Conservation (phyloP, 2,329 filamentous ascomycete genomes). For the Colletotrichum theobromicola region DNA sequence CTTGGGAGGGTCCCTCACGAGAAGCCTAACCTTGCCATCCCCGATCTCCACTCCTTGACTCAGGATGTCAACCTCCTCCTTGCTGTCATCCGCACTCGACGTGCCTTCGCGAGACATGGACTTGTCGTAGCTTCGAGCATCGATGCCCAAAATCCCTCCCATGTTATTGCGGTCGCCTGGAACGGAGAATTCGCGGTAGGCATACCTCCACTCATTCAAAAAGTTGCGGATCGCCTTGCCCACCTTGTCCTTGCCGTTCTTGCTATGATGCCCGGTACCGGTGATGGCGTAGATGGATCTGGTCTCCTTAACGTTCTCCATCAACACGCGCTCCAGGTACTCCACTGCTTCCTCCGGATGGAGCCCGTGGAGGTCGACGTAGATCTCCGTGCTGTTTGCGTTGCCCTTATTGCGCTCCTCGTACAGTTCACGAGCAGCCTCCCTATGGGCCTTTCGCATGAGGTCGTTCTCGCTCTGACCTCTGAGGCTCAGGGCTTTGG, state of each 20-base stretch:
- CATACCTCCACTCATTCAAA: constrained; percentile 94
- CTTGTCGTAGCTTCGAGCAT: constrained; percentile 72
- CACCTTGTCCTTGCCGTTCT: constrained; percentile 98
- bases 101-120: constrained; percentile 54
- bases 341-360: constrained; percentile 96
- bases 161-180: constrained; percentile 86
- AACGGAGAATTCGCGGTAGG: constrained; percentile 94
- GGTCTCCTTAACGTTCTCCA: constrained; percentile 77
- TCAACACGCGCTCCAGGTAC: constrained; percentile 86
- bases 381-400: constrained; percentile 72
- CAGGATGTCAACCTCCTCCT: constrained; percentile 60
- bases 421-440: constrained; percentile 90
- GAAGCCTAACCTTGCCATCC: constrained; percentile 68
- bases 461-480: constrained; percentile 96
- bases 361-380: constrained; percentile 96
- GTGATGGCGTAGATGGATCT: constrained; percentile 93
- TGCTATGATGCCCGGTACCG: constrained; percentile 95
- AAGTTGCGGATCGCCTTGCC: constrained; percentile 91
- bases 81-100: constrained; percentile 43
- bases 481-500: constrained; percentile 90
- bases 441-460: constrained; percentile 95
- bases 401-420: constrained; percentile 86
- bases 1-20: constrained; percentile 66
- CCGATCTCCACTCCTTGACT: constrained; percentile 72
- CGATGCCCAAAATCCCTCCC: constrained; percentile 77